phyloP scores from a whole-genome alignment of 306 rosid genomes.

The Citrullus amarus region DNA sequence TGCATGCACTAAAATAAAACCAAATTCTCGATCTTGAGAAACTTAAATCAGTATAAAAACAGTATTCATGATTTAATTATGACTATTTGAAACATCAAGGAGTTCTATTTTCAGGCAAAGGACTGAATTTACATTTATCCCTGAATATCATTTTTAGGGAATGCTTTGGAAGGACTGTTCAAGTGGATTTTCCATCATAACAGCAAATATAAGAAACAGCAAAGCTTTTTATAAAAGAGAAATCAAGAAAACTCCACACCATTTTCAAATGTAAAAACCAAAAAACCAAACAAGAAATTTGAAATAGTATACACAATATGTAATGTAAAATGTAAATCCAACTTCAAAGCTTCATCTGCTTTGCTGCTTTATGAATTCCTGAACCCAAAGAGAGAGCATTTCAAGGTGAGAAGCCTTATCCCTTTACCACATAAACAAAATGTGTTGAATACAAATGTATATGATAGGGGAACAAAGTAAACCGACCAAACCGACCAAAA shows the following conservation, averaged over 20 bases:
- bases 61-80: no score
- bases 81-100: no score
- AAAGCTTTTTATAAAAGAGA: background rate
- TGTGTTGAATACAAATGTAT: background rate
- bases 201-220: background rate
- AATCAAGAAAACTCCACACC: background rate
- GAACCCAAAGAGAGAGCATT: background rate
- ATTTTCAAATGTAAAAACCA: background rate
- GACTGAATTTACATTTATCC: no score
- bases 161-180: no score
- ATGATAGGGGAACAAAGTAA: background rate
- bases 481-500: background rate
- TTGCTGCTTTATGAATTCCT: background rate
- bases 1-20: no score
- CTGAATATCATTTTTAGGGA: no score
- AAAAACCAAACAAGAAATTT: background rate
- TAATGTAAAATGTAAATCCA: background rate
- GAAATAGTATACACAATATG: slow-evolving; percentile 1
- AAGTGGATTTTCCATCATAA: background rate
- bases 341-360: background rate
- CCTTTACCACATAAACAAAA: background rate
- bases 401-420: background rate
- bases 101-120: no score
- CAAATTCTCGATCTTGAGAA: no score
- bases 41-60: no score